These are phyloP conservation scores for Umbelopsis sp. DNA, from an alignment of 192 early-diverging fungal genomes.

Conservation along the genomic window DNA sequence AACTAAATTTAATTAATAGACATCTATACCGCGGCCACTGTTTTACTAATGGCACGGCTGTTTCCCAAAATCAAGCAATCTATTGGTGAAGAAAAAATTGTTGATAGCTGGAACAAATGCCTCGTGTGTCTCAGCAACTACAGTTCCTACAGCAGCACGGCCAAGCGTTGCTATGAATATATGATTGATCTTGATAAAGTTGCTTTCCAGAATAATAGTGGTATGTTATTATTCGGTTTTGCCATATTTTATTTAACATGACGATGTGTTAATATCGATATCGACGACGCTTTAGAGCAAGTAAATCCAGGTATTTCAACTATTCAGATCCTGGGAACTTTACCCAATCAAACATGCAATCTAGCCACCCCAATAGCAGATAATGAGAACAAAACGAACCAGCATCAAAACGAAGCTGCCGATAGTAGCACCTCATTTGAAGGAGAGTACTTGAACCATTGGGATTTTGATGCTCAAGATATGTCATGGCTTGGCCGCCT, in stretches of 20 bases:
- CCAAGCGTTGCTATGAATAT: constrained; percentile 20
- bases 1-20: neutral
- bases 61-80: constrained; percentile 16
- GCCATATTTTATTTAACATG: neutral
- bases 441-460: neutral
- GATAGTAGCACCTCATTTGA: neutral
- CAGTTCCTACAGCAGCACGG: constrained; percentile 12
- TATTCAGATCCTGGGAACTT: constrained; percentile 17
- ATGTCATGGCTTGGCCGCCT: constrained; percentile 21
- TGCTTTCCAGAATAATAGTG: constrained; percentile 20
- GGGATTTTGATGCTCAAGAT: constrained; percentile 15
- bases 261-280: neutral
- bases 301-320: constrained; percentile 14
- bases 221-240: neutral
- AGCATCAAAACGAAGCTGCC: neutral
- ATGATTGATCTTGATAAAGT: constrained; percentile 15
- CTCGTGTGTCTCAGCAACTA: constrained; percentile 14
- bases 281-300: neutral
- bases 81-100: constrained; percentile 12
- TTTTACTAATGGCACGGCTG: constrained; percentile 21
- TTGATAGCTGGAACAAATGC: constrained; percentile 19
- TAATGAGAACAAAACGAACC: neutral
- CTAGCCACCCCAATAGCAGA: neutral
- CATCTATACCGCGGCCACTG: constrained; percentile 21
- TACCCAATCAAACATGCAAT: constrained; percentile 15